Evolutionary conservation across 164 flowering plant species (phyloP).

Genomic region (Akebia trifoliata): DNA sequence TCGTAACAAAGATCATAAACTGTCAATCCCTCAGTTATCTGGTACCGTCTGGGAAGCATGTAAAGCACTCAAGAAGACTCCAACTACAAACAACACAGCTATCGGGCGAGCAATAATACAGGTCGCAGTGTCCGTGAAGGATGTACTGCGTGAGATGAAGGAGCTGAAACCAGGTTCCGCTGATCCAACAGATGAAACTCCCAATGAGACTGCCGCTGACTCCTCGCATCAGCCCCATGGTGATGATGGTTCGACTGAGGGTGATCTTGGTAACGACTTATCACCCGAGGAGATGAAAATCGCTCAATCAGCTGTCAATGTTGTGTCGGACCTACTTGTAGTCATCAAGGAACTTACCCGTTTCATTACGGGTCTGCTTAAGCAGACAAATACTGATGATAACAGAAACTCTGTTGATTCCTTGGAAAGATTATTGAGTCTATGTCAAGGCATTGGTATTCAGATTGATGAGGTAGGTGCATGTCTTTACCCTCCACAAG

Average conservation of each 20-base stretch:
- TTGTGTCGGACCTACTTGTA: constrained; percentile 51
- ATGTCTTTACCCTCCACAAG: constrained; percentile 88
- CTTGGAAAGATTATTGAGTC: constrained; percentile 56
- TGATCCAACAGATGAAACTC: constrained; percentile 24
- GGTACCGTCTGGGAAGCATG: constrained; percentile 88
- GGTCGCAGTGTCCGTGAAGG: constrained; percentile 80
- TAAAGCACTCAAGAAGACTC: constrained; percentile 70
- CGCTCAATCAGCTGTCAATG: constrained; percentile 37
- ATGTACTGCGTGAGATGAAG: constrained; percentile 88
- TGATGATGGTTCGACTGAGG: constrained; percentile 38
- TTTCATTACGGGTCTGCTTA: constrained; percentile 52
- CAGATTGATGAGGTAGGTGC: constrained; percentile 91
- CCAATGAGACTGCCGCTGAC: constrained; percentile 17
- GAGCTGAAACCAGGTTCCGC: constrained; percentile 62
- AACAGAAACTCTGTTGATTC: constrained; percentile 35
- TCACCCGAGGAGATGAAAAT: constrained; percentile 79
- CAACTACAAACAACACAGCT: constrained; percentile 65
- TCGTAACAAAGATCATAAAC: constrained; percentile 26
- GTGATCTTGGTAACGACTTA: constrained; percentile 63
- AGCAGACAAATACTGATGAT: constrained; percentile 31
- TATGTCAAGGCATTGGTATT: constrained; percentile 52
- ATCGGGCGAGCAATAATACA: constrained; percentile 81
- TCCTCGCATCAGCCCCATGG: constrained; percentile 20
- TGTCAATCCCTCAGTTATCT: constrained; percentile 49
- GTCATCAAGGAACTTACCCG: constrained; percentile 76